phyloP scores from a whole-genome alignment of 148 eudicot genomes.

The Rhododendron vialii region DNA sequence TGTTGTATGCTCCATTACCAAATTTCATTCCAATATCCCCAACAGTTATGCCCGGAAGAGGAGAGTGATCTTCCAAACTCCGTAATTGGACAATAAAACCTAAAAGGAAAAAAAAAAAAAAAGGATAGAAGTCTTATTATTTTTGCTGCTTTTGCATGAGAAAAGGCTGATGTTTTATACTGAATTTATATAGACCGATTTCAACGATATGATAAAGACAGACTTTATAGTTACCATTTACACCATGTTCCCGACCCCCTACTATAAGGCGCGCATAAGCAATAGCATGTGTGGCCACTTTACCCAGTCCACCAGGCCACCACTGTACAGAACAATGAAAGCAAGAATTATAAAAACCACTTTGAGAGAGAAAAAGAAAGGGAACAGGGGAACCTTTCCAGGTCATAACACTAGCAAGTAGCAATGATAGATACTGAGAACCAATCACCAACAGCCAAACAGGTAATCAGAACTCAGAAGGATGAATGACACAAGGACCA shows the following conservation, averaged over 20 bases:
- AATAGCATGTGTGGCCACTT: slow-evolving; percentile 82
- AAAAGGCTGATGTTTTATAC: background rate
- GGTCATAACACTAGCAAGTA: background rate
- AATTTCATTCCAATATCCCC: slow-evolving; percentile 98
- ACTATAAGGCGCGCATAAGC: slow-evolving; percentile 80
- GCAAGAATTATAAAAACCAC: background rate
- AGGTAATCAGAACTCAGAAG: background rate
- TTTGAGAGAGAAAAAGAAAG: background rate
- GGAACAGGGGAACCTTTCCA: background rate
- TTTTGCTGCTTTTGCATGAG: background rate
- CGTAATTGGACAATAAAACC: slow-evolving; percentile 95
- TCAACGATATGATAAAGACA: background rate
- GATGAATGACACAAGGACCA: background rate
- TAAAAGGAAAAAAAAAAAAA: slow-evolving; percentile 7
- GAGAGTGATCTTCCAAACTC: slow-evolving; percentile 88
- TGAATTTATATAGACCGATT: background rate
- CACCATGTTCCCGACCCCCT: slow-evolving; percentile 77
- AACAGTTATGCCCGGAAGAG: slow-evolving; percentile 83
- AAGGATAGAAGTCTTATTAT: background rate
- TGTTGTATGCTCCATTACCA: slow-evolving; percentile 96
- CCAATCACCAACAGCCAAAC: background rate
- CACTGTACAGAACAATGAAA: slow-evolving; percentile 44
- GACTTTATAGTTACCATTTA: slow-evolving; percentile 55
- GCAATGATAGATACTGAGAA: background rate
- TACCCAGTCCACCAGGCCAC: slow-evolving; percentile 99